Evolutionary conservation across 2,329 filamentous ascomycete species (phyloP), one percentile per base, ranked within the genome.

Genomic region (Onygenales sp.): DNA sequence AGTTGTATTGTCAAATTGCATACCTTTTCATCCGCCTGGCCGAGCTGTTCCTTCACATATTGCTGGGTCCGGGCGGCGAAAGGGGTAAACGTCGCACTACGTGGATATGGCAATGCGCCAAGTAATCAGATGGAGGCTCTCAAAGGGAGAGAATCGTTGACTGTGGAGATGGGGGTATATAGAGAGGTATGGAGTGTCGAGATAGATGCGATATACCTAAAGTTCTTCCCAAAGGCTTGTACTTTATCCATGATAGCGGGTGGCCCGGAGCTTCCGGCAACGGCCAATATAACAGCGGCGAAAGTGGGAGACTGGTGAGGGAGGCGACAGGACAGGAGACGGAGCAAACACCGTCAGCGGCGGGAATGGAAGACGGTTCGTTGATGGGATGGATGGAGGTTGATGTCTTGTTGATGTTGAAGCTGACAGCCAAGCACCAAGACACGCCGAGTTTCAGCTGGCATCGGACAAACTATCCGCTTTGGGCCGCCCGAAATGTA

Each of bases 11-110:
- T 3, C 21, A 27, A 31, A 49, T 14, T 48, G 39, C 63, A 54
- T 62, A 90, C 88, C 85, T 93, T 96, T 72, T 97, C 93, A 61
- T 95, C 91, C 57, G 84, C 88, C 74, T 94, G 88, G 50, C 93
- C 93, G 57, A 97, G 82, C 76, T 96, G 91, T 75, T 98, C 93
- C 79, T 95, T 96, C 70, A 95, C 88, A 77, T 92, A 94, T 77
- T 98, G 93, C 72, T 95, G 89, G 54, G 90, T 96, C 67, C 92
- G 87, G 66, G 89, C 87, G 60, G 91, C 90, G 70, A 95, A 95
- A 37, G 93, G 93, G 60, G 88, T 90, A 73, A 97, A 88, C 63
- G 85, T 85, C 60, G 87, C 86, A 67, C 90, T 91, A 66, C 66
- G 83, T 69, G 57, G 78, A 67, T 77, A 78, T 63, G 60, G 67